phyloP scores from a whole-genome alignment of 1,284 basidiomycete species.

The Melampsora americana region DNA sequence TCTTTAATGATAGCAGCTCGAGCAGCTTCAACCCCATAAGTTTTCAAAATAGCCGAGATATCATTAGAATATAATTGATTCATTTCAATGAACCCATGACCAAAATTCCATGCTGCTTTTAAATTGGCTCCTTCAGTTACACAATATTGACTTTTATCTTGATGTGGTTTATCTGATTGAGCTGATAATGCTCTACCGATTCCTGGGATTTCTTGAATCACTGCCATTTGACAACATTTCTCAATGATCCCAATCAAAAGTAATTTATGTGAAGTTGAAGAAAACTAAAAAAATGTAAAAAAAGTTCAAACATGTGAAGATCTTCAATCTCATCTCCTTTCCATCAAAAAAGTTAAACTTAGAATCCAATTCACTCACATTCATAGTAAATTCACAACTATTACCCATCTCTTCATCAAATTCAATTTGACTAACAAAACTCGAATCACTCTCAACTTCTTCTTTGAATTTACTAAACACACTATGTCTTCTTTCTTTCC shows the following conservation, averaged over 20 bases:
- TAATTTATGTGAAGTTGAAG: slow-evolving; percentile 71
- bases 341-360: too few relatives aligned
- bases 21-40: slow-evolving; percentile 65
- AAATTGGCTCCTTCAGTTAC: slow-evolving; percentile 81
- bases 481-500: slow-evolving; percentile 49
- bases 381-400: slow-evolving; percentile 36
- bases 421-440: slow-evolving; percentile 26
- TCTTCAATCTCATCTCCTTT: too few relatives aligned
- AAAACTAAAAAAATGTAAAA: slow-evolving; percentile 59
- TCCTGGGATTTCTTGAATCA: slow-evolving; percentile 81
- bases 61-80: slow-evolving; percentile 89
- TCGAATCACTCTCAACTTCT: slow-evolving; percentile 46
- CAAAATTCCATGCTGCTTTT: slow-evolving; percentile 82
- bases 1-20: slow-evolving; percentile 61
- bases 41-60: slow-evolving; percentile 83
- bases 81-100: slow-evolving; percentile 73
- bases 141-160: slow-evolving; percentile 51
- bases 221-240: slow-evolving; percentile 72
- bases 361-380: too few relatives aligned
- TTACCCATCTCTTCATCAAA: slow-evolving; percentile 33
- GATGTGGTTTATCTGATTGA: slow-evolving; percentile 41
- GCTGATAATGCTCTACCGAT: slow-evolving; percentile 57
- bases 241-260: slow-evolving; percentile 88
- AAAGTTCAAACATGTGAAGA: slow-evolving; percentile 62
- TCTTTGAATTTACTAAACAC: slow-evolving; percentile 50